Percentiles rank a stretch among this genome's conserved stretches.
Conservation (phyloP, 768 basidiomycete species). For the Termitomyces sp. region DNA sequence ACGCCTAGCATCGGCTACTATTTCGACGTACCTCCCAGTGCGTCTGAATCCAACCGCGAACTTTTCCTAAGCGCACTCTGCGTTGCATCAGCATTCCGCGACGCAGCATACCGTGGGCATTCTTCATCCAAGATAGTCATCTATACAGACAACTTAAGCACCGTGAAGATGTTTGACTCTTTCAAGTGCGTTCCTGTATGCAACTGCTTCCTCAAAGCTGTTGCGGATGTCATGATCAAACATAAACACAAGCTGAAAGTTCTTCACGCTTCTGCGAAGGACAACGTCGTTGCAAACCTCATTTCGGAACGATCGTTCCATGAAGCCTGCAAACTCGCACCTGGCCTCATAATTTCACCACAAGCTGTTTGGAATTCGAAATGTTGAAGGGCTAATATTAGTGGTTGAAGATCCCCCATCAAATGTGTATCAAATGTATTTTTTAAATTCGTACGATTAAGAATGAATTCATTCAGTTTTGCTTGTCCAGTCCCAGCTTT, state of each 20-base stretch:
- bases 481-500: not conserved
- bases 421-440: no score
- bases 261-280: not conserved
- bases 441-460: not conserved
- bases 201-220: not conserved
- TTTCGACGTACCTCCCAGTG: not conserved
- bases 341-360: not conserved
- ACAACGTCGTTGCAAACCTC: not conserved
- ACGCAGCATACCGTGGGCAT: not conserved
- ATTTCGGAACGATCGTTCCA: not conserved
- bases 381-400: not conserved
- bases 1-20: not conserved
- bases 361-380: not conserved
- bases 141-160: not conserved
- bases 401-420: no score
- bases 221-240: not conserved
- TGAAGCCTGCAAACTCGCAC: not conserved
- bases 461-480: not conserved
- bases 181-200: not conserved
- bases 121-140: not conserved
- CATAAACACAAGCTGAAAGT: not conserved
- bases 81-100: not conserved
- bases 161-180: not conserved
- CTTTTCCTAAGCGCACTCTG: not conserved
- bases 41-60: not conserved